Base-by-base conservation (phyloP, 2,329 filamentous ascomycete species). In the Rugonectria rugulosa region DNA sequence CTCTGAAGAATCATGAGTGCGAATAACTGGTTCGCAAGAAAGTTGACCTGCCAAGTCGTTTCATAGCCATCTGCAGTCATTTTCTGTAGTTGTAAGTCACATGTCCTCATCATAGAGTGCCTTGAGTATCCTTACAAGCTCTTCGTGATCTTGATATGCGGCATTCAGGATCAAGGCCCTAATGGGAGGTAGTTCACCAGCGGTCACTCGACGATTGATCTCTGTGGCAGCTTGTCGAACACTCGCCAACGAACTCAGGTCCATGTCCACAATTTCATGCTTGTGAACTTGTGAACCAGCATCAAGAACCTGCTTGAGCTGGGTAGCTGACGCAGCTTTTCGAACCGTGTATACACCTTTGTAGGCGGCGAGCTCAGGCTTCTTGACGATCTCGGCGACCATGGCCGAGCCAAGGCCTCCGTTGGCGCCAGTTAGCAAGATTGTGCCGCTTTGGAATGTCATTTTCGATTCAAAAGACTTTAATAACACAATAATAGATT, bases 391-490 rank as follows among this genome's bases (percentile, higher is more conserved):
- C 7, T 68, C 60, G 4, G 56, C 40, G 9, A 73, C 68, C 7
- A 74, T 72, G 19, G 69, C 66, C 10, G 70, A 71, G 7, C 74
- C 74, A 23, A 77, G 68, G 17, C 73, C 72, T 36, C 75, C 75
- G 50, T 77, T 77, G 29, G 73, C 62, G 6, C 74, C 75, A 5
- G 75, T 77, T 9, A 76, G 56, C 2, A 77, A 32, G 21, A 77
- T 69, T 2, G 71, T 67, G 50, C 73, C 72, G 51, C 59, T 47
- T 14, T 57, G 38, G 24, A 62, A 47, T 23, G 64, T 26, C 59
- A 65, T 64, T 3, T 29, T 44, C 36, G 15, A 44, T 41, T 20
- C 10, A 21, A 38, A 14, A 11, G 12, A 14, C 12, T 32, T 11
- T 12, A 7, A 7, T 29, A 12, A 29, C 26, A 12, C 7, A 7